These are phyloP conservation scores for Lithospermum erythrorhizon DNA, from an alignment of 257 asterid species.

Conservation along the genomic window DNA sequence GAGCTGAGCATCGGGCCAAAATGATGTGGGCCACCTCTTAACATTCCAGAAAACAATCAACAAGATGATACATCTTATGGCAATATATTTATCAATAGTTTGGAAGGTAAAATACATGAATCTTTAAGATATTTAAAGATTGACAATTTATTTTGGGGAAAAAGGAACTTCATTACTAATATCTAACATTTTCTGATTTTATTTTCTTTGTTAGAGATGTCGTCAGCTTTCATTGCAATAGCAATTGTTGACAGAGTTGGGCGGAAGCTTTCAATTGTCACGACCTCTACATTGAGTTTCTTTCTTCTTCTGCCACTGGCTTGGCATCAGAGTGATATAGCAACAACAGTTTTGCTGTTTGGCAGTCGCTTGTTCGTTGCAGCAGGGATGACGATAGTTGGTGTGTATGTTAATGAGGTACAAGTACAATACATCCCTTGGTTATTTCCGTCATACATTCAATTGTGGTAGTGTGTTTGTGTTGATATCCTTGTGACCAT, in stretches of 20 bases:
- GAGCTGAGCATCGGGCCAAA: constrained; percentile 19
- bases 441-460: too few relatives aligned
- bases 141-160: too few relatives aligned
- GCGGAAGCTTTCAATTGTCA: constrained; percentile 55
- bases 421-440: constrained; percentile 19
- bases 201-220: constrained; percentile 46
- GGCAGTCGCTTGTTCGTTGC: constrained; percentile 59
- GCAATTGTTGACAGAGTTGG: constrained; percentile 56
- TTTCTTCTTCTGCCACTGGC: constrained; percentile 44
- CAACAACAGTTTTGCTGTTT: constrained; percentile 40
- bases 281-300: constrained; percentile 33
- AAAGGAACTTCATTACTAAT: too few relatives aligned
- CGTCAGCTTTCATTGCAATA: constrained; percentile 52
- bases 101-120: constrained; percentile 41
- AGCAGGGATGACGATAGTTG: constrained; percentile 12
- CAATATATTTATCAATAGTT: constrained; percentile 50
- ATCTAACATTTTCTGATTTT: not conserved
- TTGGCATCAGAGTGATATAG: constrained; percentile 31
- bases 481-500: too few relatives aligned
- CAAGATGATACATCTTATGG: constrained; percentile 35
- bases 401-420: constrained; percentile 60
- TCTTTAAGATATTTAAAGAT: not conserved
- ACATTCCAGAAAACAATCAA: constrained; percentile 10
- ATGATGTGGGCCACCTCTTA: constrained; percentile 21
- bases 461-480: not conserved